These are phyloP conservation scores for Xylaria grammica DNA, from an alignment of 495 filamentous ascomycete genomes.

Conservation along the genomic window DNA sequence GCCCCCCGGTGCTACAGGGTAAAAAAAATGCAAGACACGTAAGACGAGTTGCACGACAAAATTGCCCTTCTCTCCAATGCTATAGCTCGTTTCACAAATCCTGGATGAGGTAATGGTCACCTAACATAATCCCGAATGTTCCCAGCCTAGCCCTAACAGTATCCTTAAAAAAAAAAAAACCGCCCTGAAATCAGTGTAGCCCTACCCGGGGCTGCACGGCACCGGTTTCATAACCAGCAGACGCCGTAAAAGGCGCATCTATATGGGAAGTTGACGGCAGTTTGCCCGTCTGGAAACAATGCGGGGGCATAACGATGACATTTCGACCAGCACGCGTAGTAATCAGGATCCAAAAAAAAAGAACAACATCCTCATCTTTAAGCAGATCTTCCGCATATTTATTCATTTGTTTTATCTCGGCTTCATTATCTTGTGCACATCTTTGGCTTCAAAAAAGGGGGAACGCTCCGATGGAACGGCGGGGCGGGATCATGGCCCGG, in stretches of 20 bases:
- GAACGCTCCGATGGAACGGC: background rate
- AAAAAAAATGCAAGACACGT: background rate
- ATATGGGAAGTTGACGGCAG: background rate
- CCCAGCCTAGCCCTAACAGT: background rate
- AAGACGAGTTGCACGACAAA: background rate
- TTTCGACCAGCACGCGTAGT: background rate
- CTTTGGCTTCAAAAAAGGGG: background rate
- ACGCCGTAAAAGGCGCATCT: background rate
- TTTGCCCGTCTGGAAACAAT: background rate
- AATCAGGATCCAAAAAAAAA: background rate
- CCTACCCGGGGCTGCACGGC: background rate
- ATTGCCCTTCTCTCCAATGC: conserved; percentile 2
- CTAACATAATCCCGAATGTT: background rate
- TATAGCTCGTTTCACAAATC: conserved; percentile 6
- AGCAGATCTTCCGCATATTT: background rate
- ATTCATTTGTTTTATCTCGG: background rate
- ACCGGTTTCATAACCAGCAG: background rate
- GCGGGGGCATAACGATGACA: background rate
- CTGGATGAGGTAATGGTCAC: background rate
- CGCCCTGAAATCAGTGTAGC: background rate
- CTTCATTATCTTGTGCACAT: background rate
- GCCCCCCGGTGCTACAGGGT: background rate
- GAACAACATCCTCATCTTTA: background rate
- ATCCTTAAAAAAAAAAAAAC: no score
- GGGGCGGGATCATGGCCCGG: background rate